Conservation (phyloP, 495 filamentous ascomycete genomes). For the Podospora pseudopauciseta region DNA sequence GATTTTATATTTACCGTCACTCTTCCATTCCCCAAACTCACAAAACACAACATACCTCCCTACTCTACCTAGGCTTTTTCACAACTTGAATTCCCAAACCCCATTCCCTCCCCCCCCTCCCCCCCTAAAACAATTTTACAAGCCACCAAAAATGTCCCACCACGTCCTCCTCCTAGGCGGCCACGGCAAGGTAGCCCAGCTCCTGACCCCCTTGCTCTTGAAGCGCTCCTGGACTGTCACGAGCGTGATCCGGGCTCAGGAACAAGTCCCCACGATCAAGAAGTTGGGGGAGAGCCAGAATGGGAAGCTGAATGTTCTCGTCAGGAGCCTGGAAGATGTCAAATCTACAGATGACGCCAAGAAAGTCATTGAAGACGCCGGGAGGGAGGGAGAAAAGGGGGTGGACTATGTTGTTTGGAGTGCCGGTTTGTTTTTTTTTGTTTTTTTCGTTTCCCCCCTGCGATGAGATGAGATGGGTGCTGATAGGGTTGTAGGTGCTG, state of each 20-base stretch:
- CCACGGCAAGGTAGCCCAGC: slow-evolving; percentile 72
- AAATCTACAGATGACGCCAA: slow-evolving; percentile 59
- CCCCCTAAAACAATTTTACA: background rate
- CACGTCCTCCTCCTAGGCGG: slow-evolving; percentile 74
- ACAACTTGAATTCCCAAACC: no score
- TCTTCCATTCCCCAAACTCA: no score
- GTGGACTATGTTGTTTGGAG: slow-evolving; percentile 76
- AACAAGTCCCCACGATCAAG: slow-evolving; percentile 61
- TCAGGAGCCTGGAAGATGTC: slow-evolving; percentile 68
- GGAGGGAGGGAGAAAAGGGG: slow-evolving; percentile 19
- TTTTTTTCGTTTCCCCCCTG: slow-evolving; percentile 34
- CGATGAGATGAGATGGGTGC: background rate
- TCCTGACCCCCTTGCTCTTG: slow-evolving; percentile 74
- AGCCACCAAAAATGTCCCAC: slow-evolving; percentile 13
- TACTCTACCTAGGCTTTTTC: no score
- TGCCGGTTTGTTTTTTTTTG: slow-evolving; percentile 50
- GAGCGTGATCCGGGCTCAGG: slow-evolving; percentile 68
- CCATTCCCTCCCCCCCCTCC: no score
- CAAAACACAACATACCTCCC: no score
- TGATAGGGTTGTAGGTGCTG: slow-evolving; percentile 51
- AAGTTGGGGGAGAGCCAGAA: slow-evolving; percentile 42
- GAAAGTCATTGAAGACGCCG: slow-evolving; percentile 54
- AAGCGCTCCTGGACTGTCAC: slow-evolving; percentile 70
- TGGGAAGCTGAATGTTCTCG: slow-evolving; percentile 48
- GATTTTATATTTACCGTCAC: no score